Percentiles rank a stretch among this genome's conserved stretches.
These are phyloP conservation scores for Trichoderma erinaceum DNA, from an alignment of 495 filamentous ascomycete genomes.

Conservation along the genomic window DNA sequence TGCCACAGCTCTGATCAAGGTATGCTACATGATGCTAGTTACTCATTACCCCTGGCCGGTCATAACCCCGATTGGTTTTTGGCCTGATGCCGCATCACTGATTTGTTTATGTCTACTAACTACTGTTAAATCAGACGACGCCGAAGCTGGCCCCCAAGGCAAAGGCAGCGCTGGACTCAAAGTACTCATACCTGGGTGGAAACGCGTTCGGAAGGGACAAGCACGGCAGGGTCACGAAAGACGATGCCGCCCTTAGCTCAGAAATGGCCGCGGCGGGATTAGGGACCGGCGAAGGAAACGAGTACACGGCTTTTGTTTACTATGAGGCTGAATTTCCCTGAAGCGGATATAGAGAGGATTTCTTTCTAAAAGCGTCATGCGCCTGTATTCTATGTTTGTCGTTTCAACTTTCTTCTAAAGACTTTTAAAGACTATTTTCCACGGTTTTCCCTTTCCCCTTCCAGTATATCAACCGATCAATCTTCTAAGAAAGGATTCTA, in stretches of 20 bases:
- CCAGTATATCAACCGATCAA: neutral
- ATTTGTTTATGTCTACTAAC: slow-evolving; percentile 20
- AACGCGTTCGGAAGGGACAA: slow-evolving; percentile 94
- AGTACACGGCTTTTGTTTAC: slow-evolving; percentile 95
- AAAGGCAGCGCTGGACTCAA: slow-evolving; percentile 70
- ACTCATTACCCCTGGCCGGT: neutral
- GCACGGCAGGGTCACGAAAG: slow-evolving; percentile 81
- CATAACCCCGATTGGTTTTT: neutral
- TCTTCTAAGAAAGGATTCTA: neutral
- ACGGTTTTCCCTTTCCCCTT: neutral
- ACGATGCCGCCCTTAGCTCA: slow-evolving; percentile 66
- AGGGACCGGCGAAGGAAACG: slow-evolving; percentile 58
- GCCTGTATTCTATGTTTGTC: neutral
- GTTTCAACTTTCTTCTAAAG: neutral
- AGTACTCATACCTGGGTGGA: slow-evolving; percentile 88
- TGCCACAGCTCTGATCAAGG: slow-evolving; percentile 75
- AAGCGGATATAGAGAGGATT: slow-evolving; percentile 21
- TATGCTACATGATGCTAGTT: slow-evolving; percentile 39
- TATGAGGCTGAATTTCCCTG: slow-evolving; percentile 82
- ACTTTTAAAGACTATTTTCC: neutral
- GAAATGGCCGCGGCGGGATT: slow-evolving; percentile 70
- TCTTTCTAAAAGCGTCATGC: slow-evolving; percentile 4
- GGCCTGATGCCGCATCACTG: neutral
- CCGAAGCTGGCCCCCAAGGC: slow-evolving; percentile 75
- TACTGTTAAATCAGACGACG: slow-evolving; percentile 54